These are phyloP conservation scores for Xerocomellus amylosporus DNA, from an alignment of 768 basidiomycete genomes.

Conservation along the genomic window DNA sequence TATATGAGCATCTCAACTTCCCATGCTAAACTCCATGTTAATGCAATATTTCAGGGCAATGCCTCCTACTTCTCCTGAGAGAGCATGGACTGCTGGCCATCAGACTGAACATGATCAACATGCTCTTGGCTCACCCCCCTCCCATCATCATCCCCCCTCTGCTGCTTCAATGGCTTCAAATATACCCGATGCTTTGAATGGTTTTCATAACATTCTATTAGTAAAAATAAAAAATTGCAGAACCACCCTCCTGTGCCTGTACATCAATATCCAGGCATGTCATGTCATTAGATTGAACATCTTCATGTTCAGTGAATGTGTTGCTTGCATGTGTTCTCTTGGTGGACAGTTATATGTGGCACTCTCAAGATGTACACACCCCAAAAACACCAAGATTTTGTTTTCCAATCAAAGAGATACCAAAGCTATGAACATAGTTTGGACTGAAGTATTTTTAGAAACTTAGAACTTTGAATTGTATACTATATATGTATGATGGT, in stretches of 20 bases:
- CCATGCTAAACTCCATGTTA: no score
- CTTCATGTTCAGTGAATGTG: background rate
- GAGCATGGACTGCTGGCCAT: background rate
- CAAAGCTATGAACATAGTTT: no score
- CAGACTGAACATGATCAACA: background rate
- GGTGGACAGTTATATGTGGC: no score
- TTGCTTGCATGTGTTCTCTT: background rate
- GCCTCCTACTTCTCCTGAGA: background rate
- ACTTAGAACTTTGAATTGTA: no score
- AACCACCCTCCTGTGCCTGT: constrained; percentile 3
- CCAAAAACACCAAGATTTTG: background rate
- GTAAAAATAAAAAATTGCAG: background rate
- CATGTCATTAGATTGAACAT: constrained; percentile 4
- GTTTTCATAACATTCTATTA: background rate
- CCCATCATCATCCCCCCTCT: background rate
- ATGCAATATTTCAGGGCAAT: no score
- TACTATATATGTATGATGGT: no score
- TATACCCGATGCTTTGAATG: background rate
- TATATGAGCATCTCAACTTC: no score
- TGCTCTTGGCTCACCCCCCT: background rate
- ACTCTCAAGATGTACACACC: background rate
- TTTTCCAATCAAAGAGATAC: no score
- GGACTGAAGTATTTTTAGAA: no score
- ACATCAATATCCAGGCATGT: background rate
- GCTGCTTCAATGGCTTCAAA: background rate